Evolutionary conservation across 441 rosid species (phyloP).

Genomic region (Erodium texanum): DNA sequence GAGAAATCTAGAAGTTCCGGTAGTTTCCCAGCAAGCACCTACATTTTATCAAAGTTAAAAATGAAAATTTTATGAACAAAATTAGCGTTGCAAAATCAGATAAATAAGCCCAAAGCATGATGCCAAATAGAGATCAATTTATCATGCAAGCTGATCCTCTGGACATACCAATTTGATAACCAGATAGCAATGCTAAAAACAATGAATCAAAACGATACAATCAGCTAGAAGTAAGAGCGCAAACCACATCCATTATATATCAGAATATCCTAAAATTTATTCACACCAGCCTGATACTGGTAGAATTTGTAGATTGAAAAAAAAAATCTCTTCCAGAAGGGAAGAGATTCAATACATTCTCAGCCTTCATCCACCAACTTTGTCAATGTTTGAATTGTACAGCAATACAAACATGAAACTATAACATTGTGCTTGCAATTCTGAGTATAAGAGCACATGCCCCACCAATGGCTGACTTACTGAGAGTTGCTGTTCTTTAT

Average conservation of each 20-base stretch:
- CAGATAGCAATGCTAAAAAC: neutral
- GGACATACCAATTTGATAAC: neutral
- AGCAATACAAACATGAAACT: neutral
- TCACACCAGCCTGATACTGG: neutral
- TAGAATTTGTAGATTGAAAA: neutral
- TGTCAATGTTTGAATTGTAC: neutral
- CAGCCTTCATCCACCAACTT: neutral
- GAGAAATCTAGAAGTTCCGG: conserved; percentile 87
- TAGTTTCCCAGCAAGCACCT: conserved; percentile 84
- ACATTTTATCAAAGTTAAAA: conserved; percentile 19
- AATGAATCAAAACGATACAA: neutral
- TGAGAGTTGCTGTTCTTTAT: conserved; percentile 78
- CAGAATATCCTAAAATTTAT: too few species aligned
- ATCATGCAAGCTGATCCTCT: neutral
- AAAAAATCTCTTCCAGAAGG: neutral
- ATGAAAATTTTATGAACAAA: neutral
- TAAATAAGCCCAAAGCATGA: neutral
- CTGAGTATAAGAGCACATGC: too few species aligned
- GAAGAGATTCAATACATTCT: neutral
- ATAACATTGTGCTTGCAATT: neutral
- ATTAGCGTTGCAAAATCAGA: neutral
- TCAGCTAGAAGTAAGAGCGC: neutral
- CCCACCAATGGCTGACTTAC: conserved; percentile 23
- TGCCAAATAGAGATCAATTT: too few species aligned
- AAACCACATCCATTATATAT: neutral